phyloP scores from a whole-genome alignment of 148 eudicot species.

The Euryodendron excelsum region DNA sequence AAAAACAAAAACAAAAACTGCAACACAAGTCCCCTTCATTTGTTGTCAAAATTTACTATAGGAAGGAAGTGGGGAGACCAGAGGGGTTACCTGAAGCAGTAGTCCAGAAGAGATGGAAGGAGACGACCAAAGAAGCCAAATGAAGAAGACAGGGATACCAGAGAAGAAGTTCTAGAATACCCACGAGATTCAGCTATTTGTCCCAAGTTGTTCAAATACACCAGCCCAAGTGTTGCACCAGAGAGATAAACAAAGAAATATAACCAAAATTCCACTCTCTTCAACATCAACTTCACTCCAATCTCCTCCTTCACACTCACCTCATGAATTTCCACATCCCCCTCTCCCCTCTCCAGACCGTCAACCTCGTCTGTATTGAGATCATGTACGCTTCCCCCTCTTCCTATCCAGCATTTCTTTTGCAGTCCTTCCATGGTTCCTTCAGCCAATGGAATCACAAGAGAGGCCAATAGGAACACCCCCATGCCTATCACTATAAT shows the following conservation, averaged over 20 bases:
- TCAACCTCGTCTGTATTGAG: constrained; percentile 4
- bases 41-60: too few relatives aligned
- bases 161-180: constrained; percentile 44
- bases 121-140: constrained; percentile 86
- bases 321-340: constrained; percentile 1
- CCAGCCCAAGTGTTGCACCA: constrained; percentile 87
- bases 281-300: constrained; percentile 54
- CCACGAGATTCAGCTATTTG: constrained; percentile 90
- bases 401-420: constrained; percentile 37
- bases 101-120: constrained; percentile 59
- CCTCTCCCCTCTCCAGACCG: neutral
- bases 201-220: constrained; percentile 83
- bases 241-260: constrained; percentile 63
- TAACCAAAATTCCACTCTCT: constrained; percentile 73
- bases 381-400: constrained; percentile 40
- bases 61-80: neutral
- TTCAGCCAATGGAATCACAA: constrained; percentile 54
- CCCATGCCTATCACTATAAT: constrained; percentile 36
- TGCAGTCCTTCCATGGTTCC: constrained; percentile 27
- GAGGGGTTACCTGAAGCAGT: constrained; percentile 46
- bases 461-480: constrained; percentile 42
- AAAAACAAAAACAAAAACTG: too few relatives aligned
- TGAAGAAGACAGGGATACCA: constrained; percentile 80
- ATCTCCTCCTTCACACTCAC: constrained; percentile 47
- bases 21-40: too few relatives aligned